Evolutionary conservation across 176 grass and related monocot genomes (phyloP).

Genomic region (Microstegium vimineum): DNA sequence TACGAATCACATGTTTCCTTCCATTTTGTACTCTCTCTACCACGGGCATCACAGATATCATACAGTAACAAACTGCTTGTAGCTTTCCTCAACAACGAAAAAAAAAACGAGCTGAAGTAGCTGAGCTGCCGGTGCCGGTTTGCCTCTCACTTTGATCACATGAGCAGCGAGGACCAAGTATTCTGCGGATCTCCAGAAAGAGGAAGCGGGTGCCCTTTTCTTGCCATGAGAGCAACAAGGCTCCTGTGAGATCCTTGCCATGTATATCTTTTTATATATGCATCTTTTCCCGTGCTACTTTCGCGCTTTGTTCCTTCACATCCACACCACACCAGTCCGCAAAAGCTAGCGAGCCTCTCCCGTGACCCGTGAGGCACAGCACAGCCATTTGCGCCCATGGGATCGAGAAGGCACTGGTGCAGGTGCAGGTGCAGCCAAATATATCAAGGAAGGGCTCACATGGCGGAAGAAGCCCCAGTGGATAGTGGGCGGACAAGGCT

Average conservation of each 20-base stretch:
- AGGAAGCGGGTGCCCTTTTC: constrained; percentile 28
- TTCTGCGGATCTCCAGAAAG: constrained; percentile 45
- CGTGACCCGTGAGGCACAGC: constrained; percentile 43
- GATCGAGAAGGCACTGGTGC: background rate
- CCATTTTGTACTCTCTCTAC: background rate
- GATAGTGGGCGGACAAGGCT: background rate
- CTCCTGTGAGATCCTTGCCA: constrained; percentile 27
- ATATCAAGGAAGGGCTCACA: constrained; percentile 36
- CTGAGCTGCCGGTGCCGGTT: background rate
- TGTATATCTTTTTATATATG: constrained; percentile 7
- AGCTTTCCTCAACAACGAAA: too few species aligned
- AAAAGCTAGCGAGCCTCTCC: constrained; percentile 24
- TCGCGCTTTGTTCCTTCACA: constrained; percentile 20
- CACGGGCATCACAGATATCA: background rate
- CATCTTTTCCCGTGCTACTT: background rate
- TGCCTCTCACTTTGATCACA: constrained; percentile 20
- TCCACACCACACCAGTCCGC: constrained; percentile 19
- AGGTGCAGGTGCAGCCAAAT: constrained; percentile 30
- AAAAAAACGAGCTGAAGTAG: too few species aligned
- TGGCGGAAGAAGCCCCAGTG: constrained; percentile 10
- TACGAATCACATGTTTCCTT: background rate
- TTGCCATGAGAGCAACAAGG: constrained; percentile 35
- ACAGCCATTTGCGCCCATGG: background rate
- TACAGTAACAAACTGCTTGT: background rate
- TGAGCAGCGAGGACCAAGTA: constrained; percentile 3